Evolutionary conservation across 345 rosid genomes (phyloP).

Genomic region (Linum trigynum): DNA sequence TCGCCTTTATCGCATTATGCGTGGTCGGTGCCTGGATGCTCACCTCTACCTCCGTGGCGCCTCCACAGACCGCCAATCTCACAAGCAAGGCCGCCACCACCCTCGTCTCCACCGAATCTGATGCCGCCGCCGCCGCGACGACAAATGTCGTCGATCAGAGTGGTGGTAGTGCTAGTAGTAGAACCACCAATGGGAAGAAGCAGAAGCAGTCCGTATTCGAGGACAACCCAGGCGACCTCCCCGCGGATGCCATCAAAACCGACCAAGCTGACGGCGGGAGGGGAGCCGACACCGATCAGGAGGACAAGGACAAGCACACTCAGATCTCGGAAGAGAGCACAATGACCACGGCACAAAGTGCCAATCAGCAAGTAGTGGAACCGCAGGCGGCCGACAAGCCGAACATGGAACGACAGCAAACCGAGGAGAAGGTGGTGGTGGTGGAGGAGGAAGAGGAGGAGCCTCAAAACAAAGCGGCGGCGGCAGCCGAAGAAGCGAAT

Average conservation of each 20-base stretch:
- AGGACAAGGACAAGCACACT: slow-evolving; percentile 32
- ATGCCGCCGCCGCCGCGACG: neutral
- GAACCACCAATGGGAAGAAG: slow-evolving; percentile 24
- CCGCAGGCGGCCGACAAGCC: neutral
- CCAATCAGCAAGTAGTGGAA: slow-evolving; percentile 15
- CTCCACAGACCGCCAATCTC: slow-evolving; percentile 37
- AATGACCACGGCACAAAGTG: slow-evolving; percentile 26
- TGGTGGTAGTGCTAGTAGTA: slow-evolving; percentile 9
- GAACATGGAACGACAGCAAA: neutral
- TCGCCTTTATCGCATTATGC: slow-evolving; percentile 54
- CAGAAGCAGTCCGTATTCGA: slow-evolving; percentile 37
- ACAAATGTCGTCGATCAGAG: slow-evolving; percentile 7
- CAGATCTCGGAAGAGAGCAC: slow-evolving; percentile 39
- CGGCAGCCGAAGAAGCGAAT: neutral
- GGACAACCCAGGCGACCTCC: slow-evolving; percentile 81
- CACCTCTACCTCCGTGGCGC: slow-evolving; percentile 36
- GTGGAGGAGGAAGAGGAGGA: neutral
- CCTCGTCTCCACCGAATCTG: slow-evolving; percentile 5
- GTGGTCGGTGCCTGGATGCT: slow-evolving; percentile 81
- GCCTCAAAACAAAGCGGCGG: neutral
- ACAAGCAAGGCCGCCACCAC: slow-evolving; percentile 10
- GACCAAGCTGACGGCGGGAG: slow-evolving; percentile 30
- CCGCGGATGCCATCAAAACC: slow-evolving; percentile 68
- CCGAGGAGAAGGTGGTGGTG: slow-evolving; percentile 1
- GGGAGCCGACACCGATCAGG: slow-evolving; percentile 10